Evolutionary conservation across 345 rosid species (phyloP), one percentile per base, ranked within the genome.

Genomic region (Brassica nigra): DNA sequence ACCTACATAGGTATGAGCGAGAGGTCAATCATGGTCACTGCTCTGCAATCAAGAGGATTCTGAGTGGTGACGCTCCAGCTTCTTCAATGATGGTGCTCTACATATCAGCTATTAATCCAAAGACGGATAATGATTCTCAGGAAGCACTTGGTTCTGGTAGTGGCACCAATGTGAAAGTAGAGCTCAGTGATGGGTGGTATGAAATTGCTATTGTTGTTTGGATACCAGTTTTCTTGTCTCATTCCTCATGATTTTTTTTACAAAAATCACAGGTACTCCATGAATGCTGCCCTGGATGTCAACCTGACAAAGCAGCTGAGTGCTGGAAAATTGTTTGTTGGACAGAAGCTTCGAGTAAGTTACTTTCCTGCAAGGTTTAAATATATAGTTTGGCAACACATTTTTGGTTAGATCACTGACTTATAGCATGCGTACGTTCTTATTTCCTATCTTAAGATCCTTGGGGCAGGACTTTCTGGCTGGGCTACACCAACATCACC

Each of bases 121-220:
- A 84, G 61, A 79, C 42, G 14, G 64, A 57, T 57, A 57, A 57
- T 20, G 29, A 57, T 20, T 57, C 62, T 68, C 73, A 23, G 75
- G 73, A 78, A 80, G 55, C 71, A 78, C 76, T 71, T 78, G 85
- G 84, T 68, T 72, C 82, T 74, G 86, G 78, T 64, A 62, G 27
- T 77, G 84, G 80, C 67, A 81, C 68, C 78, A 71, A 72, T 74
- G 84, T 83, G 75, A 90, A 83, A 85, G 77, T 95, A 78, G 94
- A 95, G 80, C 87, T 95, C 65, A 95, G 91, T 70, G 99, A 95
- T 87, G 95, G 98, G 79, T 95, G 99, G 99, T 95, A 89, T 66
- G 91, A 66, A 83, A 74, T 39, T 84, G 57, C 54, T 70, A 31
- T 33, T 20, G 4, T 57, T 8, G 64, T 59, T 9, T 59, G 31